Conservation (phyloP, 2,329 filamentous ascomycete species). For the Botrytis aclada region DNA sequence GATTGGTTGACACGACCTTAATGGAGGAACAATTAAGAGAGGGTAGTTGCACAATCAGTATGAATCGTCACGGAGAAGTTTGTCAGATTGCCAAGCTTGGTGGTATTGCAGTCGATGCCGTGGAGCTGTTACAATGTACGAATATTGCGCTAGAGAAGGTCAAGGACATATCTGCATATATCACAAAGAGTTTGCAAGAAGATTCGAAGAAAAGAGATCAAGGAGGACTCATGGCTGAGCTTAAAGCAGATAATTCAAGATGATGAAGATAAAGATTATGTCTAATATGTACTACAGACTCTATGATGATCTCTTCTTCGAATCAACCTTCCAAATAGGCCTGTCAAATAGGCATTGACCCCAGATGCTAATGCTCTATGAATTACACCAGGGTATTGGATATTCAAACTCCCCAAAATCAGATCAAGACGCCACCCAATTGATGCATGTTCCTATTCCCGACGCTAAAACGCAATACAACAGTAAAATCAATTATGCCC, state of each 20-base stretch:
- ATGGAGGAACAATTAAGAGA: constrained; percentile 75
- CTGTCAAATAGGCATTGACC: background rate
- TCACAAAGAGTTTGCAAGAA: constrained; percentile 70
- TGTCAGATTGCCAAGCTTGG: constrained; percentile 74
- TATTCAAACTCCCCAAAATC: constrained; percentile 19
- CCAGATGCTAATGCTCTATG: constrained; percentile 19
- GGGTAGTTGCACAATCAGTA: constrained; percentile 72
- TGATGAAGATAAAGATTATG: constrained; percentile 46
- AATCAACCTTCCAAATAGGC: background rate
- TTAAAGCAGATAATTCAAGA: constrained; percentile 72
- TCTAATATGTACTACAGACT: constrained; percentile 23
- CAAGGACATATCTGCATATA: constrained; percentile 71
- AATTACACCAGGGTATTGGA: constrained; percentile 19
- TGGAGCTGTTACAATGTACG: constrained; percentile 73
- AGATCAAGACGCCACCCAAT: constrained; percentile 19
- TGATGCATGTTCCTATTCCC: constrained; percentile 12
- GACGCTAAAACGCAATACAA: constrained; percentile 11
- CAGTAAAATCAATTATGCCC: constrained; percentile 22
- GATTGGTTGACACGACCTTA: constrained; percentile 68
- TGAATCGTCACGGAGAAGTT: constrained; percentile 37
- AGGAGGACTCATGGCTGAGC: constrained; percentile 73
- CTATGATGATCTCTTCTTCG: constrained; percentile 6
- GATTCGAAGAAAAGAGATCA: constrained; percentile 76
- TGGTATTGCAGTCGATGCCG: constrained; percentile 76
- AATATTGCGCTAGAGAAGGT: constrained; percentile 73